Percentiles rank a stretch among this genome's conserved stretches.
phyloP scores from a whole-genome alignment of 352 stramenopile species.

The Albugo candida region DNA sequence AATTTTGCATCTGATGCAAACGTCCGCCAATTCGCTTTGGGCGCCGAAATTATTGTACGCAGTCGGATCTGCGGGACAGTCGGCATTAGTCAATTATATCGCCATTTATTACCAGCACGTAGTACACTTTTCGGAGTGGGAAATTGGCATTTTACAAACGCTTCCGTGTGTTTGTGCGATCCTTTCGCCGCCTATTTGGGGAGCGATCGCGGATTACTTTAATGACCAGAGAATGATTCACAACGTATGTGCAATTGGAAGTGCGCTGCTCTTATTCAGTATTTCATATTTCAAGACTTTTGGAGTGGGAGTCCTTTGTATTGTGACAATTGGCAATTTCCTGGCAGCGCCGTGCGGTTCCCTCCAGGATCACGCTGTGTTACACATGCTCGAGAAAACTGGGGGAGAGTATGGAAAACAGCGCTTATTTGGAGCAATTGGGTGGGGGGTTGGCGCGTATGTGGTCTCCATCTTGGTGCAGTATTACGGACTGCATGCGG shows the following conservation, averaged over 20 bases:
- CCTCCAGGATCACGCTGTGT: constrained; percentile 8
- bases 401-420: constrained; percentile 12
- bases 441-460: constrained; percentile 8
- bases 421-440: constrained; percentile 8
- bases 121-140: constrained; percentile 39
- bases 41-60: constrained; percentile 68
- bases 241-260: constrained; percentile 32
- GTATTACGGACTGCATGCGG: constrained; percentile 5
- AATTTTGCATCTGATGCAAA: background rate
- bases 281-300: constrained; percentile 39
- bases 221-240: constrained; percentile 40
- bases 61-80: constrained; percentile 35
- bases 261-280: constrained; percentile 31
- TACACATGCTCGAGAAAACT: constrained; percentile 5
- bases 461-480: constrained; percentile 7
- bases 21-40: constrained; percentile 15
- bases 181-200: constrained; percentile 54
- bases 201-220: constrained; percentile 42
- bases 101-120: constrained; percentile 52
- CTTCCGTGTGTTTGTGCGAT: constrained; percentile 39
- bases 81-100: constrained; percentile 57
- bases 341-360: constrained; percentile 5
- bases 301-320: constrained; percentile 18
- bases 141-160: constrained; percentile 59
- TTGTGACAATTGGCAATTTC: constrained; percentile 10